Percentiles rank a stretch among this genome's conserved stretches.
Conservation (phyloP, 768 basidiomycete species). For the Suillus subaureus region DNA sequence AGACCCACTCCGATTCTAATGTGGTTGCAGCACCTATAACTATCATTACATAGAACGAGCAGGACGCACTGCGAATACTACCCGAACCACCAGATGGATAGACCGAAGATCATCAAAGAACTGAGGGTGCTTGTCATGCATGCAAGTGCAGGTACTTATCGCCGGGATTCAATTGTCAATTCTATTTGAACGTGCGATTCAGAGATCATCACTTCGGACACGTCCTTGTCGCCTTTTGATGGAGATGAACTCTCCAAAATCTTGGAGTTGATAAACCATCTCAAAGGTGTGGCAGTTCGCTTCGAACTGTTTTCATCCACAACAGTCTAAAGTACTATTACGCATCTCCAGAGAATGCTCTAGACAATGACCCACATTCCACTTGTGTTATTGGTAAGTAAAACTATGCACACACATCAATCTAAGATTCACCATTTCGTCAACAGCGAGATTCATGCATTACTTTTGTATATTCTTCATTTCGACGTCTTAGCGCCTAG, state of each 20-base stretch:
- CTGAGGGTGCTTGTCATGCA: constrained; percentile 8
- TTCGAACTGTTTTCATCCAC: background rate
- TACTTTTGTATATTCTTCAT: constrained; percentile 4
- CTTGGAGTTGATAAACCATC: constrained; percentile 6
- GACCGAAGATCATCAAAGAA: background rate
- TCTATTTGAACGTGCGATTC: background rate
- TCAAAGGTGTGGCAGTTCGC: background rate
- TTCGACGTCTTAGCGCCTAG: background rate
- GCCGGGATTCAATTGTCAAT: background rate
- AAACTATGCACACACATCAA: no score
- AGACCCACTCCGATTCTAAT: background rate
- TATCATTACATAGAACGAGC: background rate
- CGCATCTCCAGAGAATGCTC: background rate
- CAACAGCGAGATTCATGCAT: constrained; percentile 6
- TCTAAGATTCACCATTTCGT: background rate
- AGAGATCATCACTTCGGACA: constrained; percentile 10
- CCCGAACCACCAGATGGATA: background rate
- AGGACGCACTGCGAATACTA: constrained; percentile 11
- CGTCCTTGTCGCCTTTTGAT: constrained; percentile 10
- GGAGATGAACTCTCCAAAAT: constrained; percentile 10
- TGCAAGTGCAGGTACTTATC: constrained; percentile 9
- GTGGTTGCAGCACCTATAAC: background rate
- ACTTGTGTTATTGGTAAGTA: constrained; percentile 11
- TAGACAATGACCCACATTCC: constrained; percentile 6
- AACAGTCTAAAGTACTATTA: background rate